A percentile compares a stretch with the other conserved stretches of the same genome.
phyloP scores from a whole-genome alignment of 2,329 filamentous ascomycete species.

The Madurella fahalii region DNA sequence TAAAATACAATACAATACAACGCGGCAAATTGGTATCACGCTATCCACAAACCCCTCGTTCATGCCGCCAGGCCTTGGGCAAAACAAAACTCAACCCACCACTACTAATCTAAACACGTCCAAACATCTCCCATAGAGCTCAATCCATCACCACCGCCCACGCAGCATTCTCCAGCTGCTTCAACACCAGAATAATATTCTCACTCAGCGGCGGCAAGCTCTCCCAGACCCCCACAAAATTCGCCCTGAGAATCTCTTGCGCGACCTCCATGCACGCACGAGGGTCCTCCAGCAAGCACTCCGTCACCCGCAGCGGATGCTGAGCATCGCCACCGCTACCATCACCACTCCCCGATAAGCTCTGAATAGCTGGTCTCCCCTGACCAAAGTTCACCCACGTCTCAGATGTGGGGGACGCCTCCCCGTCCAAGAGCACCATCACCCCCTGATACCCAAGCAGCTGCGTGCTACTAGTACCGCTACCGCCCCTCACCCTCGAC shows the following conservation, averaged over 20 bases:
- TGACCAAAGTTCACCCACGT: conserved; percentile 55
- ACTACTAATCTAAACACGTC: background rate
- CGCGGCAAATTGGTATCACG: background rate
- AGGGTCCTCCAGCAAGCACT: conserved; percentile 51
- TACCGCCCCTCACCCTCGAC: conserved; percentile 29
- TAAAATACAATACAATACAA: background rate
- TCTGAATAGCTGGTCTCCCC: conserved; percentile 49
- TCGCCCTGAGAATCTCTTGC: conserved; percentile 52
- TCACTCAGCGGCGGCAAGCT: conserved; percentile 59
- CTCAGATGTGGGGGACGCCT: conserved; percentile 49
- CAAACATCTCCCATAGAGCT: background rate
- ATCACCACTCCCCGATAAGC: conserved; percentile 23
- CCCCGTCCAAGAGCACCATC: conserved; percentile 52
- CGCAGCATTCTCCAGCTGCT: conserved; percentile 53
- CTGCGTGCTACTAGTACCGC: background rate
- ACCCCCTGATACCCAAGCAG: conserved; percentile 18
- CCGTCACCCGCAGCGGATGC: conserved; percentile 21
- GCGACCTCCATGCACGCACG: conserved; percentile 55
- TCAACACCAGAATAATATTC: conserved; percentile 61
- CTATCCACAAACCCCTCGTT: background rate
- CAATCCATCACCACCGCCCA: conserved; percentile 29
- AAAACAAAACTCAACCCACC: background rate
- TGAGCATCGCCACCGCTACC: conserved; percentile 10
- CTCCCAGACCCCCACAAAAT: conserved; percentile 44
- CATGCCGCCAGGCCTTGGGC: background rate